These are phyloP conservation scores for Hypoxylon trugodes DNA, from an alignment of 495 filamentous ascomycete species.

Conservation along the genomic window DNA sequence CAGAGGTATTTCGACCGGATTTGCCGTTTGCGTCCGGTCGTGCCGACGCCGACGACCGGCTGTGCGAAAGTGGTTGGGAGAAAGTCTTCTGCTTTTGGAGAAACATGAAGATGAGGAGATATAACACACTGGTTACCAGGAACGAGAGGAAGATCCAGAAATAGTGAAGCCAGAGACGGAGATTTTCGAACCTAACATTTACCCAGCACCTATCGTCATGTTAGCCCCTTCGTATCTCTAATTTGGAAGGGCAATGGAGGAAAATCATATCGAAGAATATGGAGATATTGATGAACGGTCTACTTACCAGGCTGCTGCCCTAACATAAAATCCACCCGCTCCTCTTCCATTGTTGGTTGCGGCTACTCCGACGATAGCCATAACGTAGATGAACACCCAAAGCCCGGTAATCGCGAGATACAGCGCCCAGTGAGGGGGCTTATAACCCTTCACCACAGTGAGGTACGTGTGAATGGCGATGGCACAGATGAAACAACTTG, in stretches of 20 bases:
- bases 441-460: constrained; percentile 66
- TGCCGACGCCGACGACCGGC: constrained; percentile 9
- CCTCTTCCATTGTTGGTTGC: constrained; percentile 55
- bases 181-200: constrained; percentile 62
- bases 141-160: constrained; percentile 81
- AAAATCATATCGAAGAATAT: not conserved
- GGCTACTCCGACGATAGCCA: constrained; percentile 65
- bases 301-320: constrained; percentile 70
- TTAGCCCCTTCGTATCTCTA: not conserved
- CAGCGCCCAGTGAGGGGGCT: constrained; percentile 63
- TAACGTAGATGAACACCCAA: constrained; percentile 67
- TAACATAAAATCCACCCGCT: constrained; percentile 64
- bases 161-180: constrained; percentile 78
- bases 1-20: constrained; percentile 27
- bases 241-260: not conserved
- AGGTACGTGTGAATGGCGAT: constrained; percentile 77
- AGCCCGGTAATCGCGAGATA: constrained; percentile 58
- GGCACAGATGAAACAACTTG: constrained; percentile 73
- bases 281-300: not conserved
- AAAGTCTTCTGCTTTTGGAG: constrained; percentile 49
- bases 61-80: constrained; percentile 11
- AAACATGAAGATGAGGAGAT: constrained; percentile 69
- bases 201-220: constrained; percentile 68
- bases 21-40: not conserved
- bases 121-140: constrained; percentile 69